These are phyloP conservation scores for Chlamydomonas eustigma DNA, from an alignment of 139 green algal species.

Conservation along the genomic window DNA sequence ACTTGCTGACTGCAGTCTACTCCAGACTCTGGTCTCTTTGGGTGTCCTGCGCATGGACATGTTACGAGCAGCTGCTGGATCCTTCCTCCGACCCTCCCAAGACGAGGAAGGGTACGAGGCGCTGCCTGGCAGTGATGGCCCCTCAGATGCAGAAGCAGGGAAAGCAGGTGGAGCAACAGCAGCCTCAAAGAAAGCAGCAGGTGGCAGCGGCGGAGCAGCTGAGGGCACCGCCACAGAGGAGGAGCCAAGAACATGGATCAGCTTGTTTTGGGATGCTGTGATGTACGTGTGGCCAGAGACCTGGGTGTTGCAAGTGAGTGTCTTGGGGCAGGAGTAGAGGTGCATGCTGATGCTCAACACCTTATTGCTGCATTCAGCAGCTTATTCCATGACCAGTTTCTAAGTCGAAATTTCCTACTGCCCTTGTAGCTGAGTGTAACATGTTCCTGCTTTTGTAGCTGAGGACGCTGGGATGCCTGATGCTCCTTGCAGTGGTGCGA, in stretches of 20 bases:
- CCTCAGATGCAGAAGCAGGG: background rate
- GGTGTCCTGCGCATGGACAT: background rate
- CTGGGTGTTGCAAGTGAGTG: background rate
- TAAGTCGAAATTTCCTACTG: no score
- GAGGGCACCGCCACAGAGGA: no score
- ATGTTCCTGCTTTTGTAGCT: background rate
- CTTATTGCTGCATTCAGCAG: no score
- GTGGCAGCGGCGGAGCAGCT: no score
- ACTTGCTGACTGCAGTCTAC: background rate
- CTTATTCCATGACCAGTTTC: no score
- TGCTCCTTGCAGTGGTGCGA: background rate
- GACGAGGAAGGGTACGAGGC: background rate
- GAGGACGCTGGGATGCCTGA: background rate
- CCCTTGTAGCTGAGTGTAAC: no score
- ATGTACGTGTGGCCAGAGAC: background rate
- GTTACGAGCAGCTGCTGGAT: background rate
- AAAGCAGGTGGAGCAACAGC: background rate
- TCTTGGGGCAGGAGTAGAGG: background rate
- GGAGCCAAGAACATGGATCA: conserved; percentile 6
- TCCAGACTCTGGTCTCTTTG: background rate
- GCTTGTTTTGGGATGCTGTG: conserved; percentile 3
- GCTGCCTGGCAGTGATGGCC: background rate
- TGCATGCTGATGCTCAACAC: background rate
- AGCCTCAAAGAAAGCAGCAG: no score
- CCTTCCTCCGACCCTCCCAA: background rate